Evolutionary conservation across 306 rosid species (phyloP), one percentile per base, ranked within the genome.

Genomic region (Rosa persica): DNA sequence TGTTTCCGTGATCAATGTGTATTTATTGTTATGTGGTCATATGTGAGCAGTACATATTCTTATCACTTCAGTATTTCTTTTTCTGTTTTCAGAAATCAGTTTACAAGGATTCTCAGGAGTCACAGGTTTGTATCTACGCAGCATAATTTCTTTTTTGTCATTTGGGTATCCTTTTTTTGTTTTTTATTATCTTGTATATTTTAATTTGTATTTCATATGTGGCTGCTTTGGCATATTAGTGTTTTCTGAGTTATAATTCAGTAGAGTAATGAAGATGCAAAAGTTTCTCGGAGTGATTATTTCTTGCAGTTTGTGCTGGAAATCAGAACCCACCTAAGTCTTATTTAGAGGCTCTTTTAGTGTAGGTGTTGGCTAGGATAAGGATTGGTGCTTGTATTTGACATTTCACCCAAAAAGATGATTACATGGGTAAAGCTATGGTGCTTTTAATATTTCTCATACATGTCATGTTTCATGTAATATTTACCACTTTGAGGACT

Each of bases 71-170:
- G 0, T 20, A 25, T 22, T 36, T 65, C 2, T 27, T 66, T 30
- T 78, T 4, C 15, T 78, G 79, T 69, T 78, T 81, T 89, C 96
- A 96, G 99, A 96, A 88, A 90, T 87, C 96, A 70, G 89, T 96
- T 69, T 77, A 81, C 88, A 89, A 84, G 82, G 97, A 96, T 78
- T 87, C 92, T 67, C 82, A 87, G 27, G 93, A 93, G 5, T 93
- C 96, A 8, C 90, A 96, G 96, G 99, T 96, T 79, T 72, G 92
- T 82, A 22, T 73, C 30, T 74, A 17, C 42, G 76, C 62, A 36
- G 64, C 76, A 54, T 27, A 39, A 2, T 70, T 74, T 70, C 46
- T 74, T 69, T 76, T 72, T 76, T 61, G 9, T 39, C 64, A 43
- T 72, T 51, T 72, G 75, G 44, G 40, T 62, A 30, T 69, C 13